Evolutionary conservation across 164 flowering plant genomes (phyloP), one percentile per base, ranked within the genome.

Genomic region (Piper longum): DNA sequence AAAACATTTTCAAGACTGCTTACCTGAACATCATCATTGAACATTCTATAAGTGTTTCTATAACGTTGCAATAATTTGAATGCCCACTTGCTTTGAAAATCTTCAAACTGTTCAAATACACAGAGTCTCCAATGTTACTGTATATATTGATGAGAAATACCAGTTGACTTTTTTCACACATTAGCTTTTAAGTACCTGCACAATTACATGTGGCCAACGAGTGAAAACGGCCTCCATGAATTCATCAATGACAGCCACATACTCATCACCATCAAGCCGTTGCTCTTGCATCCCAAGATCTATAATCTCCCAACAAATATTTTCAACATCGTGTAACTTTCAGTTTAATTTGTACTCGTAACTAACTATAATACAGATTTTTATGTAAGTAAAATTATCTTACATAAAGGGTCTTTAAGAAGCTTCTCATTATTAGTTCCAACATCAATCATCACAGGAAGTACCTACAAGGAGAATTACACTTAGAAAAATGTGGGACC

Each of bases 61-160:
- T 90, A 93, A 3, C 99, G 84, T 80, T 93, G 95, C 82, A 93
- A 75, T 63, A 93, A 76, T 74, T 83, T 90, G 74, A 83, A 90
- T n/a, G 99, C 97, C 97, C 99, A 93, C 79, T 90, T 93, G 80
- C 95, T 93, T 72, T 93, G 96, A 68, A 93, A 93, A 82, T 93
- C 99, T 79, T 93, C 99, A 79, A 93, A 93, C 97, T 93, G 81
- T 65, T 67, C 36, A 9, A 71, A 57, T 63, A 60, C 55, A 41
- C 63, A 71, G 61, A 48, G 58, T 3, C 54, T 42, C 70, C 57
- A 69, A 60, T 57, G 41, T 43, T 39, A 13, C 63, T 39, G 41
- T 41, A 42, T 60, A 17, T 14, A 40, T 14, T 60, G 43, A 39
- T 60, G 18, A 16, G 17, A 61, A 61, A 43, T 43, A 61, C 17